Base-by-base conservation (phyloP, 1,139 yeast genomes). In the Yamadazyma atlantica region DNA sequence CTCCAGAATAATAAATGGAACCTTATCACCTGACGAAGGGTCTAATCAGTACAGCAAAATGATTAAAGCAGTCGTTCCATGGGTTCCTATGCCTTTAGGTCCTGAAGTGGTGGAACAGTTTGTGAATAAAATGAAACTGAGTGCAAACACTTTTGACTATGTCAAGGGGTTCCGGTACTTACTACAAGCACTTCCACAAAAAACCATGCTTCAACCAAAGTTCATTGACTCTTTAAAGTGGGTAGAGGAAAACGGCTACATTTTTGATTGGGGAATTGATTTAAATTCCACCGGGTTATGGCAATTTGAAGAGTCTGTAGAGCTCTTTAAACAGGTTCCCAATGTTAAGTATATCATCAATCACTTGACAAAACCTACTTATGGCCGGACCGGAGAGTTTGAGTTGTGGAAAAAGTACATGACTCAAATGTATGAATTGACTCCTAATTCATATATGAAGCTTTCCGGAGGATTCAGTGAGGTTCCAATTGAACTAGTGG, bases 401-500 rank as follows among this genome's bases (percentile, higher is more conserved):
- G 37, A 29, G 30, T 25, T n/a, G 29, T 64, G 67, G 66, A 40
- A 33, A 18, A 22, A 35, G 16, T 49, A 45, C 24, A 55, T 63
- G 54, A 33, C 28, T 2, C 28, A 43, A 22, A 45, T 64, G 2
- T 42, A 42, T 30, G 37, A 53, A 4, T 24, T 40, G 11, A 49
- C 55, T 4, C 62, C 62, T 15, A 39, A 43, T 27, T 53, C 64
- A 12, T 67, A 49, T 39, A 55, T 70, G 49, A 69, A 69, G 41
- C 41, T 69, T 2, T 65, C 72, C 26, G 76, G 76, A 6, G 66
- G 58, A 2, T 68, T 66, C 39, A 61, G 71, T 13, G 75, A 70
- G 40, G 38, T 69, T 12, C 55, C 62, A 1, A 33, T 6, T 5
- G 46, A 42, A 23, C 34, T 32, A 31, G 46, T 29, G 15, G 40